Percentiles rank a stretch among this genome's conserved stretches.
Conservation (phyloP, 306 rosid genomes). For the Vicia faba region DNA sequence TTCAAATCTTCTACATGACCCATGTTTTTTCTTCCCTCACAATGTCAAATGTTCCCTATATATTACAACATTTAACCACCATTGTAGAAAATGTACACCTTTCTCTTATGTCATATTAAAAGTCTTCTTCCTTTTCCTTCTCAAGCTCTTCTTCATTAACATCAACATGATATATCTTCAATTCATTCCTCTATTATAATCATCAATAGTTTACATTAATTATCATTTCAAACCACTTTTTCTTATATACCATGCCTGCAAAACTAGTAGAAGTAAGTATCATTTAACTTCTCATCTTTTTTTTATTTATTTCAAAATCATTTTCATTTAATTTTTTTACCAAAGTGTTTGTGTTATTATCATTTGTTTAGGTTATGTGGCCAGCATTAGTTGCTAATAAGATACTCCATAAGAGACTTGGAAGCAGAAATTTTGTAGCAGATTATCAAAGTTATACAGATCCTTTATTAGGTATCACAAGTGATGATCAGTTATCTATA, state of each 20-base stretch:
- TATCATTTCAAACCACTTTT: not conserved
- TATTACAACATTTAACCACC: constrained; percentile 20
- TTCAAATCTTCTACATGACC: constrained; percentile 45
- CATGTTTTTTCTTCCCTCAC: constrained; percentile 39
- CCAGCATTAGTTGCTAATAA: constrained; percentile 77
- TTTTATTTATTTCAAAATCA: not conserved
- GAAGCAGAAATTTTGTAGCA: constrained; percentile 70
- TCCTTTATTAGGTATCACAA: constrained; percentile 42
- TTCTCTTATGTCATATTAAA: not conserved
- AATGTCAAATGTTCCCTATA: constrained; percentile 21
- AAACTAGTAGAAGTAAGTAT: constrained; percentile 54
- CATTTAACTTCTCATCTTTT: constrained; percentile 26
- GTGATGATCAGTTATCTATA: constrained; percentile 23
- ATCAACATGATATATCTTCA: constrained; percentile 40
- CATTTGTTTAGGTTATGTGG: constrained; percentile 60
- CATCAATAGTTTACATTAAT: not conserved
- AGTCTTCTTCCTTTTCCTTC: constrained; percentile 16
- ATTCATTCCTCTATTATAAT: constrained; percentile 9
- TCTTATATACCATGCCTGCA: constrained; percentile 36
- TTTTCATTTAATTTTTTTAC: not conserved
- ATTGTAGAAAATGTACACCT: constrained; percentile 14
- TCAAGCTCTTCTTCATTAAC: not conserved
- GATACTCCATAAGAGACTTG: constrained; percentile 62
- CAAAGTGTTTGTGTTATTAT: not conserved
- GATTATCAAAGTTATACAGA: constrained; percentile 54